Conservation (phyloP, 1,139 yeast species). For the Geotrichum aggregatum region DNA sequence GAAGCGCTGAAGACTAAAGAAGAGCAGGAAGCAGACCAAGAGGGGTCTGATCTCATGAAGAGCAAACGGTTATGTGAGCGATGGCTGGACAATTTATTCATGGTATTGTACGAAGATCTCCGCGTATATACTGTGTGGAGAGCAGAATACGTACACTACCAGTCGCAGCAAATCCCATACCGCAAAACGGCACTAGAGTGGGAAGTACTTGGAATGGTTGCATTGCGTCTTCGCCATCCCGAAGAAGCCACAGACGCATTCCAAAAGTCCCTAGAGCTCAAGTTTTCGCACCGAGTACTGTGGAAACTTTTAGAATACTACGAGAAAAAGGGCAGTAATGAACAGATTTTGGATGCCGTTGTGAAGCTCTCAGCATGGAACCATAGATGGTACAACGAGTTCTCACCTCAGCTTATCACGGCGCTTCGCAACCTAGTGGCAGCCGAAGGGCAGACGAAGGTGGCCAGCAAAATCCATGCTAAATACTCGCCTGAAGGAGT, state of each 20-base stretch:
- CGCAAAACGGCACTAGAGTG: constrained; percentile 85
- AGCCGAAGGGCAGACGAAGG: constrained; percentile 73
- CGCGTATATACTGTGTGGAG: constrained; percentile 88
- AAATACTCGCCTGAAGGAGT: constrained; percentile 64
- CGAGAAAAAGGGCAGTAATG: constrained; percentile 25
- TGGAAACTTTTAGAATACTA: constrained; percentile 70
- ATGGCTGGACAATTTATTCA: constrained; percentile 87
- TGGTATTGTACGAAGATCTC: constrained; percentile 83
- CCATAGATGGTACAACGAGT: constrained; percentile 95
- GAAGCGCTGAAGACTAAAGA: neutral
- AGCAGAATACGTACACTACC: constrained; percentile 78
- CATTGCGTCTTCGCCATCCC: constrained; percentile 71
- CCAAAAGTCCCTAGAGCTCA: constrained; percentile 64
- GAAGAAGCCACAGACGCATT: constrained; percentile 81
- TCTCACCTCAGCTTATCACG: constrained; percentile 61
- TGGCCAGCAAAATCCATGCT: constrained; percentile 72
- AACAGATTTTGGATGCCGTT: constrained; percentile 51
- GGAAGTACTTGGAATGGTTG: constrained; percentile 84
- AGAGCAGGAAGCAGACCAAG: constrained; percentile 10
- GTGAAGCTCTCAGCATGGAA: constrained; percentile 88
- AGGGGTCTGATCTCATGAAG: constrained; percentile 40
- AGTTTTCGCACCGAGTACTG: constrained; percentile 79
- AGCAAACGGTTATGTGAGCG: constrained; percentile 85
- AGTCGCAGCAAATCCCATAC: constrained; percentile 67
- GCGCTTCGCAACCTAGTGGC: constrained; percentile 59